A percentile compares a stretch with the other conserved stretches of the same genome.
phyloP scores from a whole-genome alignment of 768 basidiomycete genomes.

The Lactarius vividus region DNA sequence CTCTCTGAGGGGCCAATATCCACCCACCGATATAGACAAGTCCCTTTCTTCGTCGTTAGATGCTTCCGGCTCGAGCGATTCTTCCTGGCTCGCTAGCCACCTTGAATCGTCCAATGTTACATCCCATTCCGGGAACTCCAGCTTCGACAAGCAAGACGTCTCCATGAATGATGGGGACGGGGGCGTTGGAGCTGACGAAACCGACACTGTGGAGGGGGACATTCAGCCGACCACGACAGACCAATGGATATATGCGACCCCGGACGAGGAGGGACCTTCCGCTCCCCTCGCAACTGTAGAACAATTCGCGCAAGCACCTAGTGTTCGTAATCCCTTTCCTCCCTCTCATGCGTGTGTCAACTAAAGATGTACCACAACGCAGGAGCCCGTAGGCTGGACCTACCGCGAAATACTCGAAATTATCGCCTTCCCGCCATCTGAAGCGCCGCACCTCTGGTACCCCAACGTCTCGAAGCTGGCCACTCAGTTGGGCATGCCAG shows the following conservation, averaged over 20 bases:
- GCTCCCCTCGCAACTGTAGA: not conserved
- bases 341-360: too few relatives aligned
- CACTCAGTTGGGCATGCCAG: not conserved
- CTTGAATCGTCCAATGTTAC: not conserved
- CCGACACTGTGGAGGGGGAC: not conserved
- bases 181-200: not conserved
- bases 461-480: not conserved
- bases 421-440: not conserved
- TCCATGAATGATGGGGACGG: not conserved
- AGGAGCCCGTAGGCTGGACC: constrained; percentile 14
- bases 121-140: not conserved
- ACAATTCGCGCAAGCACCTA: not conserved
- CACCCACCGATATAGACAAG: not conserved
- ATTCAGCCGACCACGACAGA: not conserved
- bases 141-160: not conserved
- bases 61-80: not conserved
- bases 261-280: not conserved
- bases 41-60: not conserved
- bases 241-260: not conserved
- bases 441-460: constrained; percentile 1
- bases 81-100: not conserved
- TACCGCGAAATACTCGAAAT: constrained; percentile 8
- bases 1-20: not conserved
- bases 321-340: not conserved
- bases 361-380: not conserved